Base-by-base conservation (phyloP, 2,329 filamentous ascomycete genomes). In the Epichloe brachyelytri region DNA sequence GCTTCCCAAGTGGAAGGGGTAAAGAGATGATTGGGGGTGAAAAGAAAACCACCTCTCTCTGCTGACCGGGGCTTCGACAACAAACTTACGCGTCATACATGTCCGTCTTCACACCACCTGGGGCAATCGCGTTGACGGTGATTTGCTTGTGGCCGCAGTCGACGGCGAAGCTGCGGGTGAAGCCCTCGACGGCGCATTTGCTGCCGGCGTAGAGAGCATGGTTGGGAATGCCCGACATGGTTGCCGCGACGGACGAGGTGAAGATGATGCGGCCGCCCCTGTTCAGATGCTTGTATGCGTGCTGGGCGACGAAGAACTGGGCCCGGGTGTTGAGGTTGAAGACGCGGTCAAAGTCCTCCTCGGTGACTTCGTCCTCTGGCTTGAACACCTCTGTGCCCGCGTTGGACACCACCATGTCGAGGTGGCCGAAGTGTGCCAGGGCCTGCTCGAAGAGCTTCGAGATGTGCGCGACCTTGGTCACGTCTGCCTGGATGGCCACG, bases 131-230 rank as follows among this genome's bases (percentile, higher is more conserved):
- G 60, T 85, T 85, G 64, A 84, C 80, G 0, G 80, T 83, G 63
- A 84, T 82, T 51, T 79, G 78, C 60, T 80, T 76, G 69, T 83
- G 77, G 50, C 83, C 79, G 57, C 78, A 80, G 70, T 86, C 82
- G 45, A 81, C 82, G 5, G 85, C 82, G 68, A 88, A 85, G 59
- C 78, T 81, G 64, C 85, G 83, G 58, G 85, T 83, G 67, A 88
- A 86, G 11, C 83, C 83, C 68, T 88, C 85, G 54, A 88, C 82
- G 38, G 85, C 80, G 59, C 83, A 85, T 74, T 89, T 89, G 65
- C 75, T 80, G 14, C 80, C 84, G 20, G 84, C 85, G 73, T 89
- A 89, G 46, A 89, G 74, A 14, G 82, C 75, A 65, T 88, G 85
- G 62, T 81, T 79, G 54, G 82, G 81, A 17, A 88, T 82, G 46